These are phyloP conservation scores for Suhomyces maxii DNA, from an alignment of 1,139 yeast genomes.

Conservation along the genomic window DNA sequence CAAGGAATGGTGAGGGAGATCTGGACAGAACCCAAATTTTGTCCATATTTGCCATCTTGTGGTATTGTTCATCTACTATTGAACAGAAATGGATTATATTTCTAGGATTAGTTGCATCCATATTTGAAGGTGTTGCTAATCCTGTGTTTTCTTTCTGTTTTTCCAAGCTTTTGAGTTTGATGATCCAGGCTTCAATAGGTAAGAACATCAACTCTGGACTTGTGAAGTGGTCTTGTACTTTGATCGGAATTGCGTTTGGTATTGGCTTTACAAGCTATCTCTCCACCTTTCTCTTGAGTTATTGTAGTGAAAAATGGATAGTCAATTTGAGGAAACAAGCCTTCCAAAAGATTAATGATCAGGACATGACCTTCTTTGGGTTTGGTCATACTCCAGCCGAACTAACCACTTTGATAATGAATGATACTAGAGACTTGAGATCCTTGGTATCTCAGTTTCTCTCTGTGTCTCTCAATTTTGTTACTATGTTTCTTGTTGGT, in stretches of 20 bases:
- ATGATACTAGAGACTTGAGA: slow-evolving; percentile 79
- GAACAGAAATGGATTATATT: slow-evolving; percentile 36
- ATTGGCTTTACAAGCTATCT: slow-evolving; percentile 62
- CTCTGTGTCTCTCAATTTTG: slow-evolving; percentile 51
- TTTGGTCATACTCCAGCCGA: slow-evolving; percentile 50
- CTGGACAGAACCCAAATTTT: slow-evolving; percentile 12
- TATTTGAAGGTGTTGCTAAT: slow-evolving; percentile 60
- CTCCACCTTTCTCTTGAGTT: slow-evolving; percentile 52
- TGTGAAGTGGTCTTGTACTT: slow-evolving; percentile 65
- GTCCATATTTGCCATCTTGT: slow-evolving; percentile 36
- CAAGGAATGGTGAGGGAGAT: not conserved
- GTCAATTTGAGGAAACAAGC: slow-evolving; percentile 50
- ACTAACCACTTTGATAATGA: slow-evolving; percentile 66
- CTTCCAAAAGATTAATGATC: slow-evolving; percentile 50
- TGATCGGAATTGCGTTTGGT: slow-evolving; percentile 56
- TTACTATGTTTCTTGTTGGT: slow-evolving; percentile 59
- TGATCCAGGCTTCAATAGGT: slow-evolving; percentile 46
- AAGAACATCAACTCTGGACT: slow-evolving; percentile 26
- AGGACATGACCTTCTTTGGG: slow-evolving; percentile 58
- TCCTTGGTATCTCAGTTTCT: slow-evolving; percentile 61
- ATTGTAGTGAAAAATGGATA: slow-evolving; percentile 71
- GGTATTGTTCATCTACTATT: slow-evolving; percentile 33
- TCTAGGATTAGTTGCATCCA: slow-evolving; percentile 54
- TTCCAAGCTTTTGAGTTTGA: slow-evolving; percentile 62
- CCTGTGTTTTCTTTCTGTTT: slow-evolving; percentile 82